A percentile compares a stretch with the other conserved stretches of the same genome.
These are phyloP conservation scores for Apiospora sp. DNA, from an alignment of 2,329 filamentous ascomycete species.

Conservation along the genomic window DNA sequence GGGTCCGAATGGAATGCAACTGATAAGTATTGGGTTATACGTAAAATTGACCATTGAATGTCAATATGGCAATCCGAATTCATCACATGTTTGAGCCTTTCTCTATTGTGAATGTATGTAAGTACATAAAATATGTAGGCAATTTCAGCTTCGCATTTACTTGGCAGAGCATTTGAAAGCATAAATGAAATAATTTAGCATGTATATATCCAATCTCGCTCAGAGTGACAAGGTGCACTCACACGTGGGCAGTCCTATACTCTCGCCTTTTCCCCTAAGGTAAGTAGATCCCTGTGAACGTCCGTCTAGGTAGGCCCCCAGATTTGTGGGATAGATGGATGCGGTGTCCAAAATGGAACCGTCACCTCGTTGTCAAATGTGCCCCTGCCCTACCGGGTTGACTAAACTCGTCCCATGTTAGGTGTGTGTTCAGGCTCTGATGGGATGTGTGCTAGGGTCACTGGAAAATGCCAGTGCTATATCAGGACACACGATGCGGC, in stretches of 20 bases:
- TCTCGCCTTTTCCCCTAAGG: not conserved
- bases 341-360: not conserved
- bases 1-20: not conserved
- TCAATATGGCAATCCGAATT: not conserved
- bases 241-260: not conserved
- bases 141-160: not conserved
- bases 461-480: not conserved
- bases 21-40: not conserved
- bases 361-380: not conserved
- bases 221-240: not conserved
- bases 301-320: not conserved
- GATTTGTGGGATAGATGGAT: not conserved
- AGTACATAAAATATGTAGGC: not conserved
- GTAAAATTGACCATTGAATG: no score
- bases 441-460: no score
- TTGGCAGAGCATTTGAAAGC: not conserved
- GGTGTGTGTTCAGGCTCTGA: not conserved
- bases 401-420: not conserved
- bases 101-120: not conserved
- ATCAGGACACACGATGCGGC: slow-evolving; percentile 1
- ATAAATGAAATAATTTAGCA: no score
- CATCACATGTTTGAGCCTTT: not conserved
- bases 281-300: not conserved
- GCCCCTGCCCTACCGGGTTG: not conserved
- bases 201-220: no score